phyloP scores from a whole-genome alignment of 768 basidiomycete genomes.

The Vishniacozyma victoriae region DNA sequence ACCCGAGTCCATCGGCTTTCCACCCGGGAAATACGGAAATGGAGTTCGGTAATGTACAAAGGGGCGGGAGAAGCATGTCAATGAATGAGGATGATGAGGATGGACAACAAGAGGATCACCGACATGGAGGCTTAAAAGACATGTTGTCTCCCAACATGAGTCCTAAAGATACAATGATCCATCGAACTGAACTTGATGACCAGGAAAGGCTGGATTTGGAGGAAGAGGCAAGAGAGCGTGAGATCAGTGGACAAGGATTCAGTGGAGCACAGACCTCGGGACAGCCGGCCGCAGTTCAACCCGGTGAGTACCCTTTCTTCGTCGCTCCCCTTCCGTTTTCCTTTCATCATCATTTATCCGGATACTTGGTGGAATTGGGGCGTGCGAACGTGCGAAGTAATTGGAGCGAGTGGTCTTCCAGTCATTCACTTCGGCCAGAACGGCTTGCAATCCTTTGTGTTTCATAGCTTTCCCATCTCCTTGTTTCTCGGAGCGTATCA shows the following conservation, averaged over 20 bases:
- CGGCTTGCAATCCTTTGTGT: too few relatives aligned
- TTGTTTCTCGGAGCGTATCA: too few relatives aligned
- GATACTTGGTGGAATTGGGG: background rate
- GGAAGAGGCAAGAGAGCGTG: conserved; percentile 32
- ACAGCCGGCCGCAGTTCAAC: background rate
- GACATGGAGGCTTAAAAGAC: background rate
- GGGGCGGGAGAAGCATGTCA: conserved; percentile 9
- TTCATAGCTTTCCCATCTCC: too few relatives aligned
- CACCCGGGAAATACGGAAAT: background rate
- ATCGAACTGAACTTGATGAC: conserved; percentile 25
- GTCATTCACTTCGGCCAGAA: too few relatives aligned
- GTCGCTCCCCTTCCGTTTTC: background rate
- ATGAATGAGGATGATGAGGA: background rate
- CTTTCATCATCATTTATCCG: background rate
- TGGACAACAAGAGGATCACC: background rate
- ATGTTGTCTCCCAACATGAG: conserved; percentile 31
- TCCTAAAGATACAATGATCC: conserved; percentile 14
- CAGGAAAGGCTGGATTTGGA: conserved; percentile 37
- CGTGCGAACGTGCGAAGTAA: too few relatives aligned
- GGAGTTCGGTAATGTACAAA: conserved; percentile 1
- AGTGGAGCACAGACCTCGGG: background rate
- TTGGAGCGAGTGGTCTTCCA: too few relatives aligned
- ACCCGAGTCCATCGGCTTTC: conserved; percentile 1
- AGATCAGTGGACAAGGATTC: conserved; percentile 5
- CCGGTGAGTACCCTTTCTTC: conserved; percentile 4